Evolutionary conservation across 768 basidiomycete species (phyloP), one percentile per base, ranked within the genome.

Genomic region (Dentipellis fragilis): DNA sequence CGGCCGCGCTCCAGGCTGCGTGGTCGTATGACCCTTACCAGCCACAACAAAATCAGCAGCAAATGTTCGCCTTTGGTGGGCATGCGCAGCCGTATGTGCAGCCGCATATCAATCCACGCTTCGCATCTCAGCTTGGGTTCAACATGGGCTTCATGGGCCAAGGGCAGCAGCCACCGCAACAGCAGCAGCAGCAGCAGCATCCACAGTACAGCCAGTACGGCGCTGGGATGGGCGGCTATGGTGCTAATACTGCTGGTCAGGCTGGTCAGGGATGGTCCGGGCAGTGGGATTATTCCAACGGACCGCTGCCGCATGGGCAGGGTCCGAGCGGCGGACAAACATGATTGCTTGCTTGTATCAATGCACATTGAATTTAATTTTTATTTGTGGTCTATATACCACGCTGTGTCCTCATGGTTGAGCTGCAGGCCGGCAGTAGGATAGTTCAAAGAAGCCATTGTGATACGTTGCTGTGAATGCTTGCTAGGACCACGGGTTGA

Each of bases 91-190:
- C 63, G 34, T 65, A 73, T 64, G 73, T 89, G n/a, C 86, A 89
- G 60, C 89, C 89, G 6, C 89, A 91, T 63, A 90, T 91, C 57
- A 90, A 91, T 62, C 89, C 89, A 9, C 77, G 83, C 10, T 90
- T 91, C 67, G 85, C 87, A 12, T 77, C 80, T 35, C 71, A 71
- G 29, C 85, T 88, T 59, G 85, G 81, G 22, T 66, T 83, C 55
- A 71, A 74, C 50, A 58, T 77, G 57, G 68, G 64, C 55, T 64
- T 64, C 52, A 53, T 55, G 56, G n/a, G 34, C 23, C 52, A 66
- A 57, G 59, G 56, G 46, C 54, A 63, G 49, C 65, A 58, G 22
- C 40, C 46, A n/a, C 51, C 40, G 11, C 64, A 62, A 38, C 9
- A 8, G 12, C 54, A 56, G 36, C 55, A 59, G 29, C 50, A 66